phyloP scores from a whole-genome alignment of 768 basidiomycete species.

The Calocybe indica region DNA sequence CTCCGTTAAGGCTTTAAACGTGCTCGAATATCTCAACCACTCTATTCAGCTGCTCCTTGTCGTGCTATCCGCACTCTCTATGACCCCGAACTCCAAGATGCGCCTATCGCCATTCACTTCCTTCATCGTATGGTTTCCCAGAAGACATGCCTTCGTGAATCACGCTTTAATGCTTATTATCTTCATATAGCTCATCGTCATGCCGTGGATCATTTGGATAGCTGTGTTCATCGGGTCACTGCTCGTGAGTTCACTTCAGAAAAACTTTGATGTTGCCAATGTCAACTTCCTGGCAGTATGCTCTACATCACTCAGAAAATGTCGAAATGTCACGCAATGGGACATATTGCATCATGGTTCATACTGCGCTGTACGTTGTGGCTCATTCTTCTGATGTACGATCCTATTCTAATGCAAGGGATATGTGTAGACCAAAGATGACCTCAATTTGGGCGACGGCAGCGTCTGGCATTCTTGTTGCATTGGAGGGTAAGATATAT shows the following conservation, averaged over 20 bases:
- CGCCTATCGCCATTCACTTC: slow-evolving; percentile 6
- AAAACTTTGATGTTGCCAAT: too few relatives aligned
- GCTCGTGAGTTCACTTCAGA: slow-evolving; percentile 12
- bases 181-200: slow-evolving; percentile 13
- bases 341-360: slow-evolving; percentile 21
- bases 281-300: slow-evolving; percentile 13
- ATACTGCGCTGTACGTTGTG: slow-evolving; percentile 14
- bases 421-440: slow-evolving; percentile 16
- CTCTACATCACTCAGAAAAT: slow-evolving; percentile 13
- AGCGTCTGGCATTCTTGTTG: slow-evolving; percentile 14
- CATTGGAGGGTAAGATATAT: slow-evolving; percentile 17
- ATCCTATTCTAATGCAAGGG: background rate
- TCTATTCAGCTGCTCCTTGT: slow-evolving; percentile 19
- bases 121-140: slow-evolving; percentile 10
- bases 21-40: background rate
- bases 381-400: background rate
- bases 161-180: background rate
- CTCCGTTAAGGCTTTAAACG: background rate
- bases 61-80: slow-evolving; percentile 21
- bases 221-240: slow-evolving; percentile 17
- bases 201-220: slow-evolving; percentile 25
- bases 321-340: slow-evolving; percentile 20
- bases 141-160: background rate
- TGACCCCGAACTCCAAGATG: slow-evolving; percentile 11
- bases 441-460: slow-evolving; percentile 19